Evolutionary conservation across 176 grass and related monocot species (phyloP).

Genomic region (Eremochloa ophiuroides): DNA sequence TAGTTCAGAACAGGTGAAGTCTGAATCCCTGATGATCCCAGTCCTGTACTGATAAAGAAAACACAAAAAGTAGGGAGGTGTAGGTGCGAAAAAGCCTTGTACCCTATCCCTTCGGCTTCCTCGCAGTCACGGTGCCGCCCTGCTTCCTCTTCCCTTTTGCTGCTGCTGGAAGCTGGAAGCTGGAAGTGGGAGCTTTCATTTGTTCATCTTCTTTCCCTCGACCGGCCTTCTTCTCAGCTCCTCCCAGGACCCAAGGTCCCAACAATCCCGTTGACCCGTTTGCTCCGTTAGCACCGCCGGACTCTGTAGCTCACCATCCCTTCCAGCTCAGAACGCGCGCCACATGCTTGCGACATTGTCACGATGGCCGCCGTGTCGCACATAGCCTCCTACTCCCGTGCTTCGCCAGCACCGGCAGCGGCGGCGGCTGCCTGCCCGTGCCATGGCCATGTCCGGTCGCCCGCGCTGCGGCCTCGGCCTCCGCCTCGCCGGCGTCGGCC

Average conservation of each 20-base stretch:
- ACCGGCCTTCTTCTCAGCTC: background rate
- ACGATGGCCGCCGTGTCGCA: constrained; percentile 56
- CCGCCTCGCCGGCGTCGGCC: background rate
- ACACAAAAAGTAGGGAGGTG: background rate
- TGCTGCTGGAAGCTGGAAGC: no score
- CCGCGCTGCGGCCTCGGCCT: background rate
- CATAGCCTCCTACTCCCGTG: constrained; percentile 26
- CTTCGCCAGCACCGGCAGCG: constrained; percentile 7
- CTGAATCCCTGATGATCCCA: background rate
- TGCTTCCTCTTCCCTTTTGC: background rate
- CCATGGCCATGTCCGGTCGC: background rate
- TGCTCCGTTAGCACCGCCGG: background rate
- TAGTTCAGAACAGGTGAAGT: background rate
- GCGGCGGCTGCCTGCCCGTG: background rate
- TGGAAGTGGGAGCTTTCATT: background rate
- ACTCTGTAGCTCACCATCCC: background rate
- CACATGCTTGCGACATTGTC: constrained; percentile 53
- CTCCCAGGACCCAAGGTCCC: background rate
- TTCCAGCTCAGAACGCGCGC: background rate
- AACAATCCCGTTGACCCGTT: background rate
- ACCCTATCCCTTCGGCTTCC: background rate
- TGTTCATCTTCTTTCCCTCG: background rate
- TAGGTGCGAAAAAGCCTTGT: background rate
- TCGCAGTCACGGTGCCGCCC: background rate
- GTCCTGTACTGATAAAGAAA: background rate